These are phyloP conservation scores for Mycena epipterygia DNA, from an alignment of 768 basidiomycete species.

Conservation along the genomic window DNA sequence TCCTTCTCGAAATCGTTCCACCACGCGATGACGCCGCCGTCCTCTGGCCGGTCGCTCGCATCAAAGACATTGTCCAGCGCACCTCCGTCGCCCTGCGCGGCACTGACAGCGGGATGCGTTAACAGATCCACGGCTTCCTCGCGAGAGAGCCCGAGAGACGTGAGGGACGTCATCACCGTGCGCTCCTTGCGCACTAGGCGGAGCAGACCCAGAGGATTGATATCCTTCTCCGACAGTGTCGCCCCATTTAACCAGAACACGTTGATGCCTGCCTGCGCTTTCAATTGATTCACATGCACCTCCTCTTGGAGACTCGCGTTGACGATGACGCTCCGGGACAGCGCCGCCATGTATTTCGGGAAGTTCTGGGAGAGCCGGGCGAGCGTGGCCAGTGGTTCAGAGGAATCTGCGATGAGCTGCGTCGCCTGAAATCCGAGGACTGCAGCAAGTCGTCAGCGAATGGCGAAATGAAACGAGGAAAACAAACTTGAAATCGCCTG, in stretches of 20 bases:
- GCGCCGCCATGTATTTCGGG: slow-evolving; percentile 83
- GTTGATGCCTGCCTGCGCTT: slow-evolving; percentile 65
- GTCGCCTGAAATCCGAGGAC: slow-evolving; percentile 81
- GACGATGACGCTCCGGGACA: slow-evolving; percentile 77
- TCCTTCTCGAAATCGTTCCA: slow-evolving; percentile 96
- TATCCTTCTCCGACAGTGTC: slow-evolving; percentile 68
- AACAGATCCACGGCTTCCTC: slow-evolving; percentile 80
- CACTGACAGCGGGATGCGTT: slow-evolving; percentile 70
- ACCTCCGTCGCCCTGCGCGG: slow-evolving; percentile 61
- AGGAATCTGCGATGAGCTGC: slow-evolving; percentile 79
- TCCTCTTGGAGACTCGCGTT: slow-evolving; percentile 67
- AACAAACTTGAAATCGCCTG: slow-evolving; percentile 48
- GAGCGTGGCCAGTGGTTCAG: slow-evolving; percentile 67
- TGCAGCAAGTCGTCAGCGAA: slow-evolving; percentile 38
- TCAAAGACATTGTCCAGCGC: slow-evolving; percentile 86
- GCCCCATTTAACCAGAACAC: slow-evolving; percentile 89
- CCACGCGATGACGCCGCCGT: slow-evolving; percentile 80
- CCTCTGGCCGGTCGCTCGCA: slow-evolving; percentile 89
- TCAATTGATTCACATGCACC: slow-evolving; percentile 67
- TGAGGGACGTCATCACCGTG: slow-evolving; percentile 68
- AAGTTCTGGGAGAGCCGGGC: slow-evolving; percentile 87
- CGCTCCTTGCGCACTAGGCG: slow-evolving; percentile 83
- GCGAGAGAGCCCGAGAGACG: slow-evolving; percentile 71
- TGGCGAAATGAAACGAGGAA: neutral
- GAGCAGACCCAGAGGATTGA: slow-evolving; percentile 80